phyloP scores from a whole-genome alignment of 805 yeast species.

The Jamesozyma piceae region DNA sequence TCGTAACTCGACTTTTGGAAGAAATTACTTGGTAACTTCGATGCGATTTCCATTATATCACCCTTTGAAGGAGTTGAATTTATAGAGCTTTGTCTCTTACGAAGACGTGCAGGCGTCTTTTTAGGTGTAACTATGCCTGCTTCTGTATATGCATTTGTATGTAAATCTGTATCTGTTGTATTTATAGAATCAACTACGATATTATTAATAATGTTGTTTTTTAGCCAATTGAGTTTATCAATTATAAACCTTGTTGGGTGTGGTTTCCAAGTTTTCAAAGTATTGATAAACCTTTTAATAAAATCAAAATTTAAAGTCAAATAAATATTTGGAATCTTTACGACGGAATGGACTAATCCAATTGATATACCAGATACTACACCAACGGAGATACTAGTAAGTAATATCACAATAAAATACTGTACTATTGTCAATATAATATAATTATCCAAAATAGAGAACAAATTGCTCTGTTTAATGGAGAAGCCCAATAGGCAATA shows the following conservation, averaged over 20 bases:
- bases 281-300: too few relatives aligned
- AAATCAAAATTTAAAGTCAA: neutral
- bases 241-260: neutral
- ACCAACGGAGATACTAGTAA: constrained; percentile 8
- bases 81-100: too few relatives aligned
- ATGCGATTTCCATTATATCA: constrained; percentile 15
- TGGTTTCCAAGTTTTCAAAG: neutral
- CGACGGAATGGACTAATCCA: constrained; percentile 16
- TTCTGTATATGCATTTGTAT: too few relatives aligned
- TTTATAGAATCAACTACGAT: too few relatives aligned
- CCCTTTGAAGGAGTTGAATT: constrained; percentile 12
- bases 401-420: constrained; percentile 15
- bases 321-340: constrained; percentile 18
- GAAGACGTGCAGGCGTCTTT: too few relatives aligned
- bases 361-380: constrained; percentile 3
- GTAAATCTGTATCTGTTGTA: neutral
- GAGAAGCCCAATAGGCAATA: constrained; percentile 12
- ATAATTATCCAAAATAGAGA: constrained; percentile 8
- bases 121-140: too few relatives aligned
- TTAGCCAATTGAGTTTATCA: neutral
- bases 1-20: too few relatives aligned
- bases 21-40: constrained; percentile 21
- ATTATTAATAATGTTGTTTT: neutral
- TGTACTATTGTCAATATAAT: constrained; percentile 15
- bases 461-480: neutral